These are phyloP conservation scores for Stevia rebaudiana DNA, from an alignment of 140 eudicot species.

Conservation along the genomic window DNA sequence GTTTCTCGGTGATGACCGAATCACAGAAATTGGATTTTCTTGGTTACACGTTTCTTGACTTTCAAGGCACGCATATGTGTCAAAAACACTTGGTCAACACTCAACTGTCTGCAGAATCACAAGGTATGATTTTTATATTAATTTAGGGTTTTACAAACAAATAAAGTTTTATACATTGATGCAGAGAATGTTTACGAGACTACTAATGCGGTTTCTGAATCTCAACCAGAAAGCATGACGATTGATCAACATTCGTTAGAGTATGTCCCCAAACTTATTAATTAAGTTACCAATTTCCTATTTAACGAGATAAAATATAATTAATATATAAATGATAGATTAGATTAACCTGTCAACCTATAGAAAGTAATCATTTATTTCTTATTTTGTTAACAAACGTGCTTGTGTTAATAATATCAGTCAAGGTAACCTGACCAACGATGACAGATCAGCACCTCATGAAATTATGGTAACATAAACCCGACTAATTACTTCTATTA, in stretches of 20 bases:
- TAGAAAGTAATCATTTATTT: neutral
- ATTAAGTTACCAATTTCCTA: neutral
- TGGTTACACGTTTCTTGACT: constrained; percentile 61
- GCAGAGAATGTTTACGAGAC: constrained; percentile 32
- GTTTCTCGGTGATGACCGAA: constrained; percentile 47
- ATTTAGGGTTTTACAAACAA: neutral
- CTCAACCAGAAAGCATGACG: constrained; percentile 45
- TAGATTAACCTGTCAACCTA: neutral
- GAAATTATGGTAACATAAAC: constrained; percentile 35
- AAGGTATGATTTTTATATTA: constrained; percentile 33
- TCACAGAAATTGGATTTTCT: constrained; percentile 50
- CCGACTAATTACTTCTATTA: neutral
- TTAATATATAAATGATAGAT: neutral
- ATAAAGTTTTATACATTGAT: neutral
- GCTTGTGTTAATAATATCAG: constrained; percentile 10
- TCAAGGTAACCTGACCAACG: constrained; percentile 14
- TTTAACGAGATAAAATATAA: no score
- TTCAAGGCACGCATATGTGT: constrained; percentile 66
- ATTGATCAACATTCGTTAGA: constrained; percentile 35
- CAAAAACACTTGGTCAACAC: constrained; percentile 45
- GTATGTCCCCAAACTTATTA: constrained; percentile 34
- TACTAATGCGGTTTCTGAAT: constrained; percentile 37
- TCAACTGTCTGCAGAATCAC: constrained; percentile 28
- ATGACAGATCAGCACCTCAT: constrained; percentile 8
- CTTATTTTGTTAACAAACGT: constrained; percentile 8